A percentile compares a stretch with the other conserved stretches of the same genome.
Conservation (phyloP, 2,329 filamentous ascomycete genomes). For the Arachnomyces sp. region DNA sequence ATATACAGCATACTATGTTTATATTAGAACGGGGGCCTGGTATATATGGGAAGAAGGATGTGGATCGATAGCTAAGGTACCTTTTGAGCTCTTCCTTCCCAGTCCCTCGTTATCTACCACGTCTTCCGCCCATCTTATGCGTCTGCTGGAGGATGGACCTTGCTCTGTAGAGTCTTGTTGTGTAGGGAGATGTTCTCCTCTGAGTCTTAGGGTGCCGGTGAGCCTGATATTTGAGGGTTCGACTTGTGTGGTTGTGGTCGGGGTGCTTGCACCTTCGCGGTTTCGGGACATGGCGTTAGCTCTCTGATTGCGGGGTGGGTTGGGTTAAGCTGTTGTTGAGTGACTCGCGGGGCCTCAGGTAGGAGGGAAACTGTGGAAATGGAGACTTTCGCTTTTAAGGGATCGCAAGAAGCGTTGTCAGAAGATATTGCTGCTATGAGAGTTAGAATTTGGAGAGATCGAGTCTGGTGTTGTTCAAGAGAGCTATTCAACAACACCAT, state of each 20-base stretch:
- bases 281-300: slow-evolving; percentile 3
- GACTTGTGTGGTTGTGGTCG: not conserved
- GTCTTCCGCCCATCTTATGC: slow-evolving; percentile 85
- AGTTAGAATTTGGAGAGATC: no score
- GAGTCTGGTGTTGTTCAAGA: no score
- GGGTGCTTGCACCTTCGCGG: not conserved
- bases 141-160: slow-evolving; percentile 39
- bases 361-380: no score
- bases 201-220: slow-evolving; percentile 9
- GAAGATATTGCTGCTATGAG: no score
- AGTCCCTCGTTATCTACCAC: slow-evolving; percentile 94
- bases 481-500: no score
- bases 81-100: slow-evolving; percentile 90
- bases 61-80: slow-evolving; percentile 36
- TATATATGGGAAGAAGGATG: slow-evolving; percentile 1
- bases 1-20: slow-evolving; percentile 88
- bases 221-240: not conserved
- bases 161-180: slow-evolving; percentile 4
- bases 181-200: slow-evolving; percentile 9
- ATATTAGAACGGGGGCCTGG: no score
- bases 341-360: no score
- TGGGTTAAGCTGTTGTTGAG: no score
- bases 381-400: no score
- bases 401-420: no score
- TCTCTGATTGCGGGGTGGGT: no score